Evolutionary conservation across 495 filamentous ascomycete species (phyloP), one percentile per base, ranked within the genome.

Genomic region (Ramalina intermedia): DNA sequence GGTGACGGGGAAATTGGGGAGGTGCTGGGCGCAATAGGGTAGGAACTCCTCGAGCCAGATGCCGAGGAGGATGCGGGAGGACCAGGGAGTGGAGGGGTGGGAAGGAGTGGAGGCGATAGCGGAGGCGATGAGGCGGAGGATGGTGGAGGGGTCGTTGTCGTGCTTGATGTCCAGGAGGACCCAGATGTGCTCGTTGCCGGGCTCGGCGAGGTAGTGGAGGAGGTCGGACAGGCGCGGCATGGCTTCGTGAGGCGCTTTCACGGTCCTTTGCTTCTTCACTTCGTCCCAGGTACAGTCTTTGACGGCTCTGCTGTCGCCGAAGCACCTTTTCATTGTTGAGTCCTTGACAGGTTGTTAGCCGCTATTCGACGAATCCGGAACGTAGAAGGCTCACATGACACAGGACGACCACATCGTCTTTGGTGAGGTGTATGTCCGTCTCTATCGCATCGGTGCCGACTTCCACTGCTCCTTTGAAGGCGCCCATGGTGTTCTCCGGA

Each of bases 161-260:
- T 74, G 61, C 75, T 96, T 96, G 57, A 96, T 85, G 60, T 96
- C 90, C 0, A 96, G 69, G 39, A 96, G 62, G 3, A 89, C 44
- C 89, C 90, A 95, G 4, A 87, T 66, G 37, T 81, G 57, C 54
- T 84, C 77, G 9, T 68, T 46, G 1, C 65, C 74, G 0, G 80
- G 79, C 27, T 72, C 58, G 14, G 74, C 70, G 33, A 96, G 60
- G 49, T 80, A 90, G 39, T 75, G 68, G 2, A 96, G 67, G 37
- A 96, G 65, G 53, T 96, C 90, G n/a, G 60, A 46, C 16, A 96
- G 65, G 1, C 83, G 69, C 1, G 87, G 77, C 75, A 96, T 84
- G 0, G 71, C 69, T 54, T 83, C 72, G 49, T 76, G 74, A 2
- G 87, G 86, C 37, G 75, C 73, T 49, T 72, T 63, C 1, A 82